Base-by-base conservation (phyloP, 176 grass and related monocot species). In the Oryza officinalis region DNA sequence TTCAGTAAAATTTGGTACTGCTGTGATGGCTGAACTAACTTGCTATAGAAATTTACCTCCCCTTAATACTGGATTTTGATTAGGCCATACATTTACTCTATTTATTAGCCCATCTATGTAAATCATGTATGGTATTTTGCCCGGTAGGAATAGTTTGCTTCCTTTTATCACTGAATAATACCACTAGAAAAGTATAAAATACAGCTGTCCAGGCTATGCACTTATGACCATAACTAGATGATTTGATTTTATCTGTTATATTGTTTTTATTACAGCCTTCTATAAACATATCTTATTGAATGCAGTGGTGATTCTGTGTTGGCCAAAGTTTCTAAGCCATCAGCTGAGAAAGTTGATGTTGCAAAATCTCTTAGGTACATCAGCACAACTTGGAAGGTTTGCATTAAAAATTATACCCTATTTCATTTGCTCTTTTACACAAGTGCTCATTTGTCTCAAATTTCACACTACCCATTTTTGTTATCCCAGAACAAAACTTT, bases 291-390 rank as follows among this genome's bases (percentile, higher is more conserved):
- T 59, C 67, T 87, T 18, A 81, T 82, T 87, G 69, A n/a, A 66
- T 90, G 76, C 87, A 98, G 96, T 81, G 96, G 77, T 60, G 76
- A 94, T 82, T 87, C 65, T 72, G 69, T 71, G 68, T 84, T 72
- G 74, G 31, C 66, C 28, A 88, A 93, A 88, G 68, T 57, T 50
- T 74, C 87, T 65, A 90, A 74, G 28, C 81, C 74, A 63, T 82
- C 85, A 44, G 37, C 61, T 44, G 80, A 91, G 27, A 98, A 92
- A 79, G 72, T 65, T 75, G 89, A 98, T 75, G 86, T 72, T 72
- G 87, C 89, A 74, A 95, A 67, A 88, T 92, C 93, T 80, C 92
- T 98, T 86, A 88, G 81, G 79, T 92, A 91, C 63, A 80, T 82
- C 40, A 71, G 80, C 52, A 70, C 54, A 14, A 87, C 96, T 78